These are phyloP conservation scores for Boletus coccyginus DNA, from an alignment of 768 basidiomycete species.

Conservation along the genomic window DNA sequence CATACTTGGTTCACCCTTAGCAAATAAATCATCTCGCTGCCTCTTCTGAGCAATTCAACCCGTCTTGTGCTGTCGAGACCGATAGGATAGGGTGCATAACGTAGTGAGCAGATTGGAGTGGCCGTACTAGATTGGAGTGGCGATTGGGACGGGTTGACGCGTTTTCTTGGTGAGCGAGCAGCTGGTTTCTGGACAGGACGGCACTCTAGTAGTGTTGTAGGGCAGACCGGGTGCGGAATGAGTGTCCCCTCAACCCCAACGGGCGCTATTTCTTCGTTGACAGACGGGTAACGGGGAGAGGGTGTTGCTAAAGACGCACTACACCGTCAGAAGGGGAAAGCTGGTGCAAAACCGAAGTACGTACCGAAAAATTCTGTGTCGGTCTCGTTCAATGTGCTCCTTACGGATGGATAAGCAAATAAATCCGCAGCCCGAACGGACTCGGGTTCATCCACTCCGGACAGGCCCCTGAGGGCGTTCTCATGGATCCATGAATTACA, in stretches of 20 bases:
- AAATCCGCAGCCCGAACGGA: neutral
- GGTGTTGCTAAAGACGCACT: neutral
- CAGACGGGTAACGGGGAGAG: neutral
- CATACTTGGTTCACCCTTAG: too few relatives aligned
- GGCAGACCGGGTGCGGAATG: too few relatives aligned
- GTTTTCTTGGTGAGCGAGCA: neutral
- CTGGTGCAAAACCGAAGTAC: neutral
- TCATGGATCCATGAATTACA: neutral
- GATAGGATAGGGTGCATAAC: conserved; percentile 8
- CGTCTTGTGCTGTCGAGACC: neutral
- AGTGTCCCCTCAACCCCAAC: neutral
- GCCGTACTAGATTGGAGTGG: neutral
- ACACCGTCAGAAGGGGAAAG: neutral
- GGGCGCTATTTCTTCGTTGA: neutral
- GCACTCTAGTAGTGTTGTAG: neutral
- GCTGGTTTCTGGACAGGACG: neutral
- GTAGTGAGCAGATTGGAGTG: neutral
- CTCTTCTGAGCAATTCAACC: too few relatives aligned
- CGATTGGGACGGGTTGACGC: neutral
- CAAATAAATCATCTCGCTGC: too few relatives aligned
- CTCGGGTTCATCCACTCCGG: neutral
- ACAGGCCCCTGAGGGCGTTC: neutral
- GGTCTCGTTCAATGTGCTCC: neutral
- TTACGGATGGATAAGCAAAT: neutral
- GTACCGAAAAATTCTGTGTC: neutral